Base-by-base conservation (phyloP, 2,329 filamentous ascomycete species). In the Verticillium dahliae region DNA sequence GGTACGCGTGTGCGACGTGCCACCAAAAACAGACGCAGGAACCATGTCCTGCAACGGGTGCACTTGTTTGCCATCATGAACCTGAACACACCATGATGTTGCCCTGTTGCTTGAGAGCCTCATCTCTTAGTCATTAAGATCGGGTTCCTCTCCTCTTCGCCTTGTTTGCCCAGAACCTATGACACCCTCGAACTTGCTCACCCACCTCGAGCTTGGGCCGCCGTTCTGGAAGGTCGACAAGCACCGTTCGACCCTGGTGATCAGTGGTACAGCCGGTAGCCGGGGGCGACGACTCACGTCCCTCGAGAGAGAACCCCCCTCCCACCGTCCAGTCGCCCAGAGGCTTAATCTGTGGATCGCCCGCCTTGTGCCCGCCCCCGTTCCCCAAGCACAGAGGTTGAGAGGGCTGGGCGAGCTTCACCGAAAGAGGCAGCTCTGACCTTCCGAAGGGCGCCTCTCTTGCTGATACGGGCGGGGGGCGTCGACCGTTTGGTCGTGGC, bases 401-500 rank as follows among this genome's bases (percentile, higher is more conserved):
- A 52, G 45, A 52, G n/a, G 33, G 34, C 31, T 38, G 34, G 33
- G 38, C 57, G 57, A 50, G 27, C 57, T 58, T 58, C 57, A 33
- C 57, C 57, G 22, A 41, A 58, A 58, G 38, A 58, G 57, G 57
- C 57, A 58, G 57, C 22, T 38, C 34, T 35, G 13, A 31, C 27
- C 27, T 31, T 31, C 27, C 27, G 5, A 38, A 37, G 38, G 38
- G n/a, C 33, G 13, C 27, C 35, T 13, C 13, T 22, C 18, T 27
- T 11, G 22, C 14, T 39, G 57, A 58, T 58, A 58, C 57, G 57
- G 57, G 57, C 38, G 38, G 57, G 38, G 57, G 57, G 45, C 18
- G 45, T 52, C 7, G 45, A 52, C 45, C 45, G 18, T 52, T 52
- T 52, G 45, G 45, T 52, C 45, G 10, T 52, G 45, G 45, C 45